A percentile compares a stretch with the other conserved stretches of the same genome.
phyloP scores from a whole-genome alignment of 1,139 yeast genomes.

The Lodderomyces theae region DNA sequence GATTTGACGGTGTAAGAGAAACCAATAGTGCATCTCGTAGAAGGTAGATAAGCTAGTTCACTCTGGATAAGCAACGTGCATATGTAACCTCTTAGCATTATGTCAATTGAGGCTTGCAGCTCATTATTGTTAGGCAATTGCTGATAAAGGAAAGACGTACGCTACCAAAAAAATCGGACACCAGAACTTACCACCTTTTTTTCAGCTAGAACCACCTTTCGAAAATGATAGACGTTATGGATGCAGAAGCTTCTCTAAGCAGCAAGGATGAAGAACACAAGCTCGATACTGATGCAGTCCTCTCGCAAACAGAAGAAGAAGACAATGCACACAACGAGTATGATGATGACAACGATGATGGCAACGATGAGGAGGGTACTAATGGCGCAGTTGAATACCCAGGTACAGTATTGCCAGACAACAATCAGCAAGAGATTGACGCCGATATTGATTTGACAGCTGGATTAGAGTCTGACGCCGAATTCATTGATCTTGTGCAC shows the following conservation, averaged over 20 bases:
- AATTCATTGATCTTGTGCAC: slow-evolving; percentile 74
- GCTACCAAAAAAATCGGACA: background rate
- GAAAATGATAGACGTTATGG: background rate
- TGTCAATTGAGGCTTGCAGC: too few relatives aligned
- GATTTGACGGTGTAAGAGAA: background rate
- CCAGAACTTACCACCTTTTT: background rate
- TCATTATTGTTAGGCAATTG: too few relatives aligned
- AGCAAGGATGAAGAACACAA: background rate
- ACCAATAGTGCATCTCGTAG: too few relatives aligned
- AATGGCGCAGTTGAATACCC: slow-evolving; percentile 40
- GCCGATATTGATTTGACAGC: slow-evolving; percentile 59
- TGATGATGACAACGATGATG: slow-evolving; percentile 27
- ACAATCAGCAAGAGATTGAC: slow-evolving; percentile 43
- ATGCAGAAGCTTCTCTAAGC: background rate
- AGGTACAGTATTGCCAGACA: slow-evolving; percentile 57
- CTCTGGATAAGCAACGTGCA: too few relatives aligned
- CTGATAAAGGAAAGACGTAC: background rate
- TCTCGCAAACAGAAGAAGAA: slow-evolving; percentile 15
- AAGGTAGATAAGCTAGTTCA: too few relatives aligned
- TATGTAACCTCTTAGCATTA: too few relatives aligned
- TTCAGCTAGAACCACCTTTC: too few relatives aligned
- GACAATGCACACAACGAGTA: slow-evolving; percentile 17
- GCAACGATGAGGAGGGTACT: slow-evolving; percentile 15
- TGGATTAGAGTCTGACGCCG: slow-evolving; percentile 60
- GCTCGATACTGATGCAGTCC: background rate